A percentile compares a stretch with the other conserved stretches of the same genome.
These are phyloP conservation scores for Fusarium pseudonygamai DNA, from an alignment of 2,329 filamentous ascomycete genomes.

Conservation along the genomic window DNA sequence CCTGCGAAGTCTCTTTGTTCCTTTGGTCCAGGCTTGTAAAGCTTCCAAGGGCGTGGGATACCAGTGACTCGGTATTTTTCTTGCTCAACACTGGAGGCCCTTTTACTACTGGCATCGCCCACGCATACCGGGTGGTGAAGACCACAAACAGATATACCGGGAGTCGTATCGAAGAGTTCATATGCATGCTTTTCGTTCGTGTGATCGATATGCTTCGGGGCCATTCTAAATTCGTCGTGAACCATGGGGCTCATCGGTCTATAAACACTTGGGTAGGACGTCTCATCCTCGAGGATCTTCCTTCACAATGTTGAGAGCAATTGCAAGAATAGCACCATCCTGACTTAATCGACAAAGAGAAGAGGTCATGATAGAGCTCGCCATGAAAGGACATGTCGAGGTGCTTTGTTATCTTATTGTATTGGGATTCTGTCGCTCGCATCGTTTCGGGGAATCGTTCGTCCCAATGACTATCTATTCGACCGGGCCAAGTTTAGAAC, in stretches of 20 bases:
- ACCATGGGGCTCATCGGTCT: background rate
- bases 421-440: background rate
- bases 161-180: slow-evolving; percentile 4
- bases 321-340: slow-evolving; percentile 20
- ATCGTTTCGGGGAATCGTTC: background rate
- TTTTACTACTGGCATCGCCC: slow-evolving; percentile 18
- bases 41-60: background rate
- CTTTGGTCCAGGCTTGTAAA: background rate
- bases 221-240: background rate
- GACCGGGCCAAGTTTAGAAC: background rate
- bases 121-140: background rate
- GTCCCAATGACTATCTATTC: background rate
- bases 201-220: slow-evolving; percentile 7
- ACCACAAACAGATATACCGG: slow-evolving; percentile 3
- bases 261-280: background rate
- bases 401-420: slow-evolving; percentile 9
- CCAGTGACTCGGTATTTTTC: slow-evolving; percentile 5
- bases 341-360: slow-evolving; percentile 20
- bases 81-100: background rate
- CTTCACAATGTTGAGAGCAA: background rate
- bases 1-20: background rate
- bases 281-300: background rate
- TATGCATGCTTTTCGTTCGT: background rate
- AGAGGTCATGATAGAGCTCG: background rate
- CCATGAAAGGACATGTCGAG: background rate